Evolutionary conservation across 352 stramenopile species (phyloP), one percentile per base, ranked within the genome.

Genomic region (Pythium monospermum): DNA sequence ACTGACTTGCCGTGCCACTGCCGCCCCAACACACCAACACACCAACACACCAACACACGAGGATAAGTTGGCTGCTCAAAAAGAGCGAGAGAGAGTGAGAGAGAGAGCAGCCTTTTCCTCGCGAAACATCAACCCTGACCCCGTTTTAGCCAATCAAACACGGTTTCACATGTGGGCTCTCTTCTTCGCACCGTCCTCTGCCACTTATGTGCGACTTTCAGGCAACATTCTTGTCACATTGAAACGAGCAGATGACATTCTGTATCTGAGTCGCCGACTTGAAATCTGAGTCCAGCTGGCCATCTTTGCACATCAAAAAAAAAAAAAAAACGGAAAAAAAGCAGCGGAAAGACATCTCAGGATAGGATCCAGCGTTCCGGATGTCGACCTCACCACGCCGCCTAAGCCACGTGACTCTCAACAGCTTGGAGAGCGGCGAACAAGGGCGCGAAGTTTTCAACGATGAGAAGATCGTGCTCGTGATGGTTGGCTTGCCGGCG

Each of bases 401-500:
- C n/a, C n/a, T n/a, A n/a, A n/a, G n/a, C n/a, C n/a, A n/a, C n/a
- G n/a, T n/a, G n/a, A n/a, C n/a, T n/a, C n/a, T n/a, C n/a, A n/a
- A n/a, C n/a, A n/a, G n/a, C n/a, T n/a, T 42, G 26, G 51, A 45
- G 27, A 35, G 39, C 37, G 19, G 12, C 40, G 19, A 27, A 26
- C 44, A 31, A 23, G 57, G 66, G 5, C 66, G 63, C 11, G 69
- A 75, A 47, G 69, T 78, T 12, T 78, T 78, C 48, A 75, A 73
- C 35, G 69, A 78, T 16, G 87, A 96, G 53, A 96, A 96, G 46
- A 60, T 97, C 7, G 79, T 96, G 43, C 79, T 97, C 19, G 77
- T 96, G 52, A 94, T 97, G 82, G 87, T 95, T 16, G 90, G 87
- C 4, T 62, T 97, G 8, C 90, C 90, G 1, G 90, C 78, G 5